Evolutionary conservation across 306 rosid species (phyloP), one percentile per base, ranked within the genome.

Genomic region (Cucurbita pepo): DNA sequence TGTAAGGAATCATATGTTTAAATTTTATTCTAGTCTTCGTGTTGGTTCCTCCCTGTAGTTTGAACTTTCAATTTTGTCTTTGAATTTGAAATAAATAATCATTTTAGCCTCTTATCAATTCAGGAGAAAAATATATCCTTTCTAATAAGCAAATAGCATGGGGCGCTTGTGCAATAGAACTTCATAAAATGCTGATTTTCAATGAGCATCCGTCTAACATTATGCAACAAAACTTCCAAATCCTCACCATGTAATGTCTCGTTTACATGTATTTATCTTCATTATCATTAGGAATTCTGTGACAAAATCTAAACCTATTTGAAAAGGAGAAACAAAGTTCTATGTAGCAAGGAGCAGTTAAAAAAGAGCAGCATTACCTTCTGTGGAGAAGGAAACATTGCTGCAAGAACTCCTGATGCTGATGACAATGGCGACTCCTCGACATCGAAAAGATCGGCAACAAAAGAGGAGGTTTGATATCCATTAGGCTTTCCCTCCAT

Each of bases 391-490:
- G 86, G 82, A 58, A 82, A 82, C 21, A 82, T 78, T 8, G 86
- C 71, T 6, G 89, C 86, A 54, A 85, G 82, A 64, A 74, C 57
- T 53, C 83, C 89, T 19, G 80, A 65, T 8, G 89, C 44, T 10
- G 83, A 75, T 37, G 82, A 60, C 19, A 69, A 71, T 4, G 84
- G 65, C 7, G 81, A 47, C 56, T 85, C 86, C 73, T 76, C 80
- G 57, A 25, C 76, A 71, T 86, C 89, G 38, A 85, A 85, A 79
- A 82, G 89, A 19, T 82, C 86, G 9, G 89, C 80, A 74, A 84
- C 69, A 22, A 85, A 78, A 13, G 89, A 82, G 37, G 83, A 85
- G 57, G 83, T 38, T 19, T 83, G 75, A 21, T 15, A 58, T 21
- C 75, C 80, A 18, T 72, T 69, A 75, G 79, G 76, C 78, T 81